phyloP scores from a whole-genome alignment of 2,329 filamentous ascomycete species.

The Dryadomyces sulphureus region DNA sequence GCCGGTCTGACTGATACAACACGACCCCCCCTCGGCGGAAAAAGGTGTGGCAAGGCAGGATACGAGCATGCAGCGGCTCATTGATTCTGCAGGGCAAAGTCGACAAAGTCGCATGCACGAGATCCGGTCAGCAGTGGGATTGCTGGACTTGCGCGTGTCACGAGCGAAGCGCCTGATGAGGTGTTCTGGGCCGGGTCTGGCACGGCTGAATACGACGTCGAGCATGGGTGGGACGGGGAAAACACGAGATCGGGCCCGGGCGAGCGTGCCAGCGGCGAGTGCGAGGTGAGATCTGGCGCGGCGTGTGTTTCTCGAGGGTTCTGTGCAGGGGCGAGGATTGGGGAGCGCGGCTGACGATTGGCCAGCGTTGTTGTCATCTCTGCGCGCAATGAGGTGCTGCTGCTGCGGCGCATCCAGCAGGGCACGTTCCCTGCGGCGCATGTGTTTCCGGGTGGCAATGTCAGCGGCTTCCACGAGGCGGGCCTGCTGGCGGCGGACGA shows the following conservation, averaged over 20 bases:
- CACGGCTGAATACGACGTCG: not conserved
- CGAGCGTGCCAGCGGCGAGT: constrained; percentile 6
- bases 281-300: constrained; percentile 2
- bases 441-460: constrained; percentile 86
- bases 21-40: too few species aligned
- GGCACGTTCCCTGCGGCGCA: constrained; percentile 80
- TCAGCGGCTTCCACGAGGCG: constrained; percentile 67
- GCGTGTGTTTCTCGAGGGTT: too few species aligned
- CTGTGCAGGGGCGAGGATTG: too few species aligned
- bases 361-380: constrained; percentile 70
- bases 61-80: too few species aligned
- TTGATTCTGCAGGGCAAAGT: too few species aligned
- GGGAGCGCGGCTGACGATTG: too few species aligned
- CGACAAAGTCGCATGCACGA: not conserved
- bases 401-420: constrained; percentile 73
- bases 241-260: not conserved
- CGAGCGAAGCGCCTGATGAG: not conserved
- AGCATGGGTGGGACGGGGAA: not conserved
- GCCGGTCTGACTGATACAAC: too few species aligned
- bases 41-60: too few species aligned
- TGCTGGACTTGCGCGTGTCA: not conserved
- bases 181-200: not conserved
- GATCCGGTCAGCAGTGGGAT: not conserved
- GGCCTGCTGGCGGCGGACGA: constrained; percentile 22
- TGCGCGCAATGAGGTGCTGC: constrained; percentile 70